Evolutionary conservation across 345 rosid species (phyloP), one percentile per base, ranked within the genome.

Genomic region (Nephelium lappaceum): DNA sequence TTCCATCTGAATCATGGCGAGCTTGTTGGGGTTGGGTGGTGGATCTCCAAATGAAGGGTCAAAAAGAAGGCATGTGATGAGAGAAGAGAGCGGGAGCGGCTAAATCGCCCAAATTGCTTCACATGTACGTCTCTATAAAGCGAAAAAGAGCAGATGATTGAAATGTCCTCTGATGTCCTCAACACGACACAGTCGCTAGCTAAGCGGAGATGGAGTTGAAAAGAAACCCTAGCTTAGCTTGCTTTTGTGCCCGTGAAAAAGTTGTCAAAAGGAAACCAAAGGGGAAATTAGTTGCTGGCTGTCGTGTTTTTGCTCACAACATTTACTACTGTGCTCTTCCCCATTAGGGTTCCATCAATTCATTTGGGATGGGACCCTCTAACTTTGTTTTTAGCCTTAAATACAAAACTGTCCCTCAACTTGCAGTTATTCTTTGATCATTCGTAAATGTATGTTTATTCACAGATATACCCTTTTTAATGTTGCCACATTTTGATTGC

Each of bases 31-130:
- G 68, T 62, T 11, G 11, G 5, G 3, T 45, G 49, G 49, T 45
- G 49, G 51, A 45, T 45, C 51, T 45, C 51, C 71, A 39, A 39
- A 67, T 39, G 49, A 72, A 66, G 45, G 12, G 64, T 67, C 42
- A 38, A 16, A 25, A 76, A 76, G 16, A 74, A 71, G 24, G 62
- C 75, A 75, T 41, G 66, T 57, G 80, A 42, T 19, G 71, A 75
- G 66, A 71, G 63, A 45, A 12, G 38, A 43, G 38, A 71, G 67
- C n/a, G n/a, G n/a, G n/a, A n/a, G n/a, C 74, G 79, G 81, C 80
- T n/a, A n/a, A n/a, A n/a, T n/a, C n/a, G n/a, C n/a, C n/a, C 68
- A 80, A 83, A 82, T 85, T 86, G 83, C 96, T 89, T 92, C 91
- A 86, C 85, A 67, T 62, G 71, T 84, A 90, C 80, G 96, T 84